Base-by-base conservation (phyloP, 129 eudicot species). In the Chrysanthemum lavandulifolium region DNA sequence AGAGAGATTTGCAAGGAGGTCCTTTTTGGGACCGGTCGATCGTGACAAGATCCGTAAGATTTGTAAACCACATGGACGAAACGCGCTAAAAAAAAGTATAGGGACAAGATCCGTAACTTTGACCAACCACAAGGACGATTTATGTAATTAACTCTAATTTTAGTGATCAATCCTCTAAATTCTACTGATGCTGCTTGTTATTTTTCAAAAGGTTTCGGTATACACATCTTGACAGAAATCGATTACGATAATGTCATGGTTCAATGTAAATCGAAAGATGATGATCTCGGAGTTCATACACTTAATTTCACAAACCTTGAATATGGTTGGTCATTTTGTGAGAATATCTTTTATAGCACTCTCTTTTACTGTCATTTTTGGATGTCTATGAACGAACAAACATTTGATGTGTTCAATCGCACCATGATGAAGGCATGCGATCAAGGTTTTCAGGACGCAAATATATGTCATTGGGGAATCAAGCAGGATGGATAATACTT, bases 321-420 rank as follows among this genome's bases (percentile, higher is more conserved):
- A 10, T 77, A 77, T 69, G 76, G 76, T 3, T 77, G 76, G 81
- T 18, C 65, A 6, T 77, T 69, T 13, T 77, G 81, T 1, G 81
- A 69, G 43, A 77, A 77, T 69, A 1, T 12, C 45, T 0, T 51
- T 1, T 47, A 45, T 10, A 69, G 50, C 58, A 69, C 81, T 61
- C 70, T 77, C 25, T 77, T 16, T 69, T 50, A 12, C 47, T 77
- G 81, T 52, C 58, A 52, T 45, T 77, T 77, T 23, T 50, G 47
- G 50, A 50, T 75, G n/a, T 45, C 13, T 5, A 68, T 29, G 43
- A 45, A 18, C 21, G 49, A 77, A 61, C 76, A 61, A 52, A 29
- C 71, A 23, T 77, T 77, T 53, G 33, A 69, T 1, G 76, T 69
- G 71, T 77, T 77, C 71, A 77, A 77, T 36, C 69, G 10, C 14